Base-by-base conservation (phyloP, 257 asterid genomes). In the Rehmannia glutinosa region DNA sequence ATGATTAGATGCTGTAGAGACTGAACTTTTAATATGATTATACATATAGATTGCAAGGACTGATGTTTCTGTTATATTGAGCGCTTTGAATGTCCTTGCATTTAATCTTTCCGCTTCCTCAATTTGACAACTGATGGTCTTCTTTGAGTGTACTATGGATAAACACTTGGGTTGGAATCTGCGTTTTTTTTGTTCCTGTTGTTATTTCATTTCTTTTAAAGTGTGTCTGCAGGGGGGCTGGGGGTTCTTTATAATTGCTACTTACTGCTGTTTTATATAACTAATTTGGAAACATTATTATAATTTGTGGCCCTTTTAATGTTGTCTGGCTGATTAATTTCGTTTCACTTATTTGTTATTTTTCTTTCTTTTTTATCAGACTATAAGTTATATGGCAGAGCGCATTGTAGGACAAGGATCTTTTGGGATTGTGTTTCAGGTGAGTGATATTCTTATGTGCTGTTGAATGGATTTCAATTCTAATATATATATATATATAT, bases 361-460 rank as follows among this genome's bases (percentile, higher is more conserved):
- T 30, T 42, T 28, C 8, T 52, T 53, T 33, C 33, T 10, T 32
- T 49, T 47, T 68, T 69, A 51, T 53, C 90, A 88, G 96, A 88
- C 95, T 51, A 83, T 91, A 41, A 88, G 93, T 73, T 91, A 88
- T 71, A 82, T 88, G 97, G 97, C 96, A 0, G 96, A 88, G 85
- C 95, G 95, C 28, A 79, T 91, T 42, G 97, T 88, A 35, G 96
- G 94, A 52, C 95, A 86, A 68, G 97, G 95, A 66, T 91, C 97
- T 30, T 91, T 91, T 60, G 97, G 96, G 50, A 82, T 88, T 49
- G 96, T 91, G n/a, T 91, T 86, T 74, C 96, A 86, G 91, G 97
- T 91, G 70, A 68, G 62, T 46, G 32, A 56, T 62, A 15, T 23
- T 66, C 41, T 24, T 47, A n/a, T 21, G 33, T 47, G 47, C 28